Conservation (phyloP, 78 protist genomes). For the Polysphondylium violaceum region DNA sequence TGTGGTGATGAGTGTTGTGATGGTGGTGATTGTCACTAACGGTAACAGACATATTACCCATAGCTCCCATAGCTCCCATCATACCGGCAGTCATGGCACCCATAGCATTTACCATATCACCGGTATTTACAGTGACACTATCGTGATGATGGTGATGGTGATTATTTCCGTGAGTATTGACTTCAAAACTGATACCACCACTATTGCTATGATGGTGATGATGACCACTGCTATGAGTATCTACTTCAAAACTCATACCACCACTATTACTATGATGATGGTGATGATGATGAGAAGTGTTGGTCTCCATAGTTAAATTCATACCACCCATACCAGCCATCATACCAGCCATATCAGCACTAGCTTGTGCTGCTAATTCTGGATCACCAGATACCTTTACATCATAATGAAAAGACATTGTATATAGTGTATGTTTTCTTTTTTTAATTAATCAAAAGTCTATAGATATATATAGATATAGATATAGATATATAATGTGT, state of each 20-base stretch:
- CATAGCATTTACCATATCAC: too few species aligned
- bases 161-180: not conserved
- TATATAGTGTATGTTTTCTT: too few species aligned
- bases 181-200: slow-evolving; percentile 21
- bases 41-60: not conserved
- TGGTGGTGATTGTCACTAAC: not conserved
- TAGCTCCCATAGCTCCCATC: too few species aligned
- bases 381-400: slow-evolving; percentile 14
- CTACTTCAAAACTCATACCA: slow-evolving; percentile 21
- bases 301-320: not conserved
- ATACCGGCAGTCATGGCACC: too few species aligned
- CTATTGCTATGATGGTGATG: not conserved
- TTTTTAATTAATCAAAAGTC: too few species aligned
- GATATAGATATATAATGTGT: not conserved
- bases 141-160: not conserved
- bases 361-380: slow-evolving; percentile 20
- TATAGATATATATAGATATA: not conserved
- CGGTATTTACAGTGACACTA: slow-evolving; percentile 16
- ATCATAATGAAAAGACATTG: not conserved
- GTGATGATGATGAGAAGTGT: not conserved
- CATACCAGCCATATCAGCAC: not conserved
- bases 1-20: not conserved
- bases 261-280: slow-evolving; percentile 11
- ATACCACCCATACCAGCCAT: not conserved
- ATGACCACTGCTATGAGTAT: not conserved